Evolutionary conservation across 2,329 filamentous ascomycete genomes (phyloP), one percentile per base, ranked within the genome.

Genomic region (Stagonosporopsis vannaccii): DNA sequence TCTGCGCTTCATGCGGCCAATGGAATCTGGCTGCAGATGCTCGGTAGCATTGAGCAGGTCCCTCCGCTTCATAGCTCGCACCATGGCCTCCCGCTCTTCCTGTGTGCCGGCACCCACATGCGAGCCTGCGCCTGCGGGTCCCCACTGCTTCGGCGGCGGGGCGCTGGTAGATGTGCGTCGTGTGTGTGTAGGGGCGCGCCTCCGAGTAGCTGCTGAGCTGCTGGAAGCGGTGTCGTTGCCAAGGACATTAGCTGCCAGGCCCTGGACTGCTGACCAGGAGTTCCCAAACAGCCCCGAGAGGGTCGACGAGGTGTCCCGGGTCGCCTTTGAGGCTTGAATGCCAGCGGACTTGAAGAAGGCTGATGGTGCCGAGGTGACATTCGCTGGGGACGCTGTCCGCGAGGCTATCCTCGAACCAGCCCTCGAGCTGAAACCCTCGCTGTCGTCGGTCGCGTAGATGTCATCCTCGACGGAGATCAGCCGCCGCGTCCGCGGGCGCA

Each of bases 1-100:
- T 62, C 89, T 82, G 64, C 87, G 83, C 77, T 91, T 91, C 71
- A 80, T 78, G 60, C 78, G 78, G 26, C 80, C 81, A 19, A 77
- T 65, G 0, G 79, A 73, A 63, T 82, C 80, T 33, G 76, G 66
- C 56, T 78, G 74, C 51, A 73, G 56, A 39, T 74, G 68, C 28
- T 75, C 75, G 49, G 72, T 74, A 57, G 79, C 79, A 26, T 69
- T 75, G 56, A 83, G 69, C 59, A 83, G 69, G 53, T 82, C 80
- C 60, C 76, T 78, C 44, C 80, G 73, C 72, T 82, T 82, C 71
- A 80, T 79, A 37, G 79, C 80, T 50, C 81, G 70, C 28, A 83
- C 73, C 59, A 80, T 71, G 37, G 76, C 76, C 46, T 81, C 75
- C 42, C 80, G 70, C 50, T 81, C 79, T 59, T 81, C 80, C 47